These are phyloP conservation scores for Albugo candida DNA, from an alignment of 352 stramenopile genomes.

Conservation along the genomic window DNA sequence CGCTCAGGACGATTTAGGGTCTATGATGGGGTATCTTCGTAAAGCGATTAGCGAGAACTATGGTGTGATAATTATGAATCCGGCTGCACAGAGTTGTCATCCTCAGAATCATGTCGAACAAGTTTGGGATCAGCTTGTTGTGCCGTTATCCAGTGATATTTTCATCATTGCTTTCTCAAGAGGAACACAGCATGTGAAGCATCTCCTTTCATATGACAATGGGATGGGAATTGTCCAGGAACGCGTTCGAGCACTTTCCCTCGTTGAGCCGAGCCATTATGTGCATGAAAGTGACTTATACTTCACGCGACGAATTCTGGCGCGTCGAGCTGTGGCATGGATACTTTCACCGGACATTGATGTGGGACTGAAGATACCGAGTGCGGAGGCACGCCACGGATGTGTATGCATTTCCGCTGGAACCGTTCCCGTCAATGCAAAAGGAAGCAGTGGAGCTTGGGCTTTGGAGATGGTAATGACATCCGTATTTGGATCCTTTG, in stretches of 20 bases:
- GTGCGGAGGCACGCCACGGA: constrained; percentile 42
- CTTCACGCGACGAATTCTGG: constrained; percentile 49
- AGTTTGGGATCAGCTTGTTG: constrained; percentile 61
- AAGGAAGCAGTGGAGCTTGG: constrained; percentile 51
- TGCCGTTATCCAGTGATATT: constrained; percentile 34
- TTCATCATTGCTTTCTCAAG: constrained; percentile 66
- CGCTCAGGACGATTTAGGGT: constrained; percentile 34
- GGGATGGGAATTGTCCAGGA: constrained; percentile 61
- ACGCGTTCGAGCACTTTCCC: constrained; percentile 51
- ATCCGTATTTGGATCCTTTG: constrained; percentile 67
- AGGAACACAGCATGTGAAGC: constrained; percentile 56
- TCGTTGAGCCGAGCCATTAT: constrained; percentile 71
- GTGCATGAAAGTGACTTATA: constrained; percentile 53
- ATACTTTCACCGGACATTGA: constrained; percentile 57
- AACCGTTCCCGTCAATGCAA: constrained; percentile 38
- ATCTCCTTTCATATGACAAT: constrained; percentile 62
- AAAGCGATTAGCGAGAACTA: constrained; percentile 71
- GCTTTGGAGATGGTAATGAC: constrained; percentile 70
- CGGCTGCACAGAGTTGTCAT: constrained; percentile 51
- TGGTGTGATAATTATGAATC: constrained; percentile 68
- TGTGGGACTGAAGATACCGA: constrained; percentile 49
- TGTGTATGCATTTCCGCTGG: constrained; percentile 66
- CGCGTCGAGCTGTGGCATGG: constrained; percentile 44
- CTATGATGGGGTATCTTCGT: constrained; percentile 60
- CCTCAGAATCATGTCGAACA: constrained; percentile 50